Evolutionary conservation across 2,329 filamentous ascomycete species (phyloP).

Genomic region (Microdochium trichocladiopsis): DNA sequence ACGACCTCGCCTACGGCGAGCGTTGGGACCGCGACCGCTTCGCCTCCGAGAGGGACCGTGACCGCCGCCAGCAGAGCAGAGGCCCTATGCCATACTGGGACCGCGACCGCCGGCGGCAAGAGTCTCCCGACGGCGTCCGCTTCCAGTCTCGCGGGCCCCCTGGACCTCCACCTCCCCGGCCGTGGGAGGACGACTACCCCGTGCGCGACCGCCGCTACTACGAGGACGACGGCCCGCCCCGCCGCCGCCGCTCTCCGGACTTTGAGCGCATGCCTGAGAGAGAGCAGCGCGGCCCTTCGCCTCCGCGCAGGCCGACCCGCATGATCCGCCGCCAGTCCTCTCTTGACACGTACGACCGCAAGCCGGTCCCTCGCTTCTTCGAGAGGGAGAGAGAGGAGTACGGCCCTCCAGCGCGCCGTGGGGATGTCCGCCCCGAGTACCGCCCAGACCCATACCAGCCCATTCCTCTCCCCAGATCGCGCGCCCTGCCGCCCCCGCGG

Average conservation of each 20-base stretch:
- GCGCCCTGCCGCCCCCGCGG: slow-evolving; percentile 52
- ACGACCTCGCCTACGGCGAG: slow-evolving; percentile 28
- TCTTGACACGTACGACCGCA: slow-evolving; percentile 82
- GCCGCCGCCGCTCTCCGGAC: slow-evolving; percentile 27
- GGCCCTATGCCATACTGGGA: slow-evolving; percentile 40
- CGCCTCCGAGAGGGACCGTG: slow-evolving; percentile 33
- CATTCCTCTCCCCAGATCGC: slow-evolving; percentile 62
- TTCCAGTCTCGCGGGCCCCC: slow-evolving; percentile 30
- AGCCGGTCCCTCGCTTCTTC: slow-evolving; percentile 43
- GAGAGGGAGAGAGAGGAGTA: slow-evolving; percentile 48
- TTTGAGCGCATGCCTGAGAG: slow-evolving; percentile 50
- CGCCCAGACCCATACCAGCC: slow-evolving; percentile 45
- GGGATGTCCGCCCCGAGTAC: slow-evolving; percentile 52
- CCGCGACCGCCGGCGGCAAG: slow-evolving; percentile 28
- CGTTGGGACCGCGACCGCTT: slow-evolving; percentile 53
- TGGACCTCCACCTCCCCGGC: slow-evolving; percentile 24
- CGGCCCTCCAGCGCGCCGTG: slow-evolving; percentile 39
- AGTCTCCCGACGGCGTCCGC: neutral
- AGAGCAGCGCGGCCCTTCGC: slow-evolving; percentile 39
- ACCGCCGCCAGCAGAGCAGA: slow-evolving; percentile 43
- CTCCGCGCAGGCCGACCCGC: slow-evolving; percentile 51
- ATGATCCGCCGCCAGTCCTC: slow-evolving; percentile 79
- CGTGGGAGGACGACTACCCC: slow-evolving; percentile 38
- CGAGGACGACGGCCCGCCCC: slow-evolving; percentile 46
- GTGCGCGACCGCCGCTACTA: slow-evolving; percentile 44